phyloP scores from a whole-genome alignment of 371 early-diverging fungal species.

The Entomophthora muscae region DNA sequence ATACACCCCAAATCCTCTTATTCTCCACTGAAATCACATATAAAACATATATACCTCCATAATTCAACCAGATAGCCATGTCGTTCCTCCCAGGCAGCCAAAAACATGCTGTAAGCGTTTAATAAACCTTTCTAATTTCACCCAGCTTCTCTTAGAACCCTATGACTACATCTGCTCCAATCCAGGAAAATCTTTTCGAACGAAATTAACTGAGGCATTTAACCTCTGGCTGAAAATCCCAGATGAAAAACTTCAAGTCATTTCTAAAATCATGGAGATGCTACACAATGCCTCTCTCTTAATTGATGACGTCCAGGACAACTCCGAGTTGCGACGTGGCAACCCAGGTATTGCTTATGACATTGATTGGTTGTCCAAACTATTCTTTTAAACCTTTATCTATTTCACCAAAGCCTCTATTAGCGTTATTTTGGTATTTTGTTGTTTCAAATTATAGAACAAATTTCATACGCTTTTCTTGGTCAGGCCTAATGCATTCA shows the following conservation, averaged over 20 bases:
- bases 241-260: slow-evolving; percentile 32
- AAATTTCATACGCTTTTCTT: too few relatives aligned
- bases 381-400: neutral
- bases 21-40: too few relatives aligned
- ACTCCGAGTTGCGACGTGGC: slow-evolving; percentile 71
- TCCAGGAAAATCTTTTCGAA: slow-evolving; percentile 83
- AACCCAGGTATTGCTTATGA: slow-evolving; percentile 34
- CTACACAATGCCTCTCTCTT: slow-evolving; percentile 84
- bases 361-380: neutral
- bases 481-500: too few relatives aligned
- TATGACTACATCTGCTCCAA: slow-evolving; percentile 56
- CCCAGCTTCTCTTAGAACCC: slow-evolving; percentile 52
- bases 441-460: too few relatives aligned
- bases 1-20: too few relatives aligned
- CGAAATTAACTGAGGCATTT: slow-evolving; percentile 75
- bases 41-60: too few relatives aligned
- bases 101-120: neutral
- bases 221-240: slow-evolving; percentile 73
- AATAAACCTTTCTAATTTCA: neutral
- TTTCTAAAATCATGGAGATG: slow-evolving; percentile 75
- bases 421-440: neutral
- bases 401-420: neutral
- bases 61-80: too few relatives aligned
- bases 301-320: slow-evolving; percentile 95
- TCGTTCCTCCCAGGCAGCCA: neutral